Base-by-base conservation (phyloP, 73 alveolate genomes). In the Blepharisma japonicum region DNA sequence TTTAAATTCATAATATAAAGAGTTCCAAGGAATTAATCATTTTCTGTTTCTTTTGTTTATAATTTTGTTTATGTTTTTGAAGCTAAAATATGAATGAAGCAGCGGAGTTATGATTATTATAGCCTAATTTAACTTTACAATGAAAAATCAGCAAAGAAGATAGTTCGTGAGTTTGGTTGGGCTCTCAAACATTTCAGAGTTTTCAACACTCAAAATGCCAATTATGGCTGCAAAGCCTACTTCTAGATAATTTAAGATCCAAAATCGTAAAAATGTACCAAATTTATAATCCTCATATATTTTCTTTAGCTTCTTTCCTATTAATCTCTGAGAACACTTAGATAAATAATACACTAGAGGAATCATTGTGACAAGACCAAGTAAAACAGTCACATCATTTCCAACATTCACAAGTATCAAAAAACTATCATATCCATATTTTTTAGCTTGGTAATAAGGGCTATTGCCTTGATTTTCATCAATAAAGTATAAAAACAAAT, bases 161-260 rank as follows among this genome's bases (percentile, higher is more conserved):
- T 32, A 32, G 3, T 32, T 32, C 0, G 3, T 32, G 3, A 32
- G 42, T 32, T 32, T 32, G 3, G 3, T 32, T 1, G 42, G 42
- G 3, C 3, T 32, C 3, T 32, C 42, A 32, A 32, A 32, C 5
- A 0, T 32, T 32, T 3, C 42, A 32, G 0, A 32, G 42, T 32
- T 32, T 32, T 32, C 42, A 1, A 32, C 42, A 32, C 42, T 32
- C 3, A 32, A 32, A 32, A 32, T 32, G 42, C 42, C 42, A 32
- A 32, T 32, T 32, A 32, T 32, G 3, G 42, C 42, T 1, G 42
- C 42, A 3, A 61, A 20, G 3, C 74, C 74, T 2, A 61, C 23
- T 8, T 61, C 74, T 18, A 61, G 47, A 25, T 18, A 61, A 61
- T n/a, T 25, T 61, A 14, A 39, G 38, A 61, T 61, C 74, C 74